Evolutionary conservation across 371 early-diverging fungal genomes (phyloP).

Genomic region (Encephalitozoon intestinalis): DNA sequence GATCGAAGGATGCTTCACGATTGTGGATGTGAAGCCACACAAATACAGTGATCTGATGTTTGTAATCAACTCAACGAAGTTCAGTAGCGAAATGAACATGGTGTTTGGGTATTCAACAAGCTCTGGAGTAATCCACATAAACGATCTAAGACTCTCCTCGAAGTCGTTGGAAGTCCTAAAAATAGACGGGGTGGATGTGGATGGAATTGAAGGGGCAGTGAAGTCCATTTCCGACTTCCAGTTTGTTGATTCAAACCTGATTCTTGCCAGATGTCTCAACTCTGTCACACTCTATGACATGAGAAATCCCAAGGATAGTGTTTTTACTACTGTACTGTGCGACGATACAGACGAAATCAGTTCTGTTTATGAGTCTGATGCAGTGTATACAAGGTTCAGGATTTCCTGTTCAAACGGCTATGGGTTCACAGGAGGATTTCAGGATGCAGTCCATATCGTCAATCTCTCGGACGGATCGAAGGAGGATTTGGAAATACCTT

Average conservation of each 20-base stretch:
- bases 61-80: slow-evolving; percentile 94
- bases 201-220: slow-evolving; percentile 41
- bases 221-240: slow-evolving; percentile 56
- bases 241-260: slow-evolving; percentile 49
- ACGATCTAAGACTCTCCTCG: slow-evolving; percentile 71
- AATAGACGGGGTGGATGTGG: slow-evolving; percentile 4
- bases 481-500: slow-evolving; percentile 27
- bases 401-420: slow-evolving; percentile 13
- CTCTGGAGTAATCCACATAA: slow-evolving; percentile 85
- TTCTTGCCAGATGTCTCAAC: slow-evolving; percentile 53
- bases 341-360: slow-evolving; percentile 13
- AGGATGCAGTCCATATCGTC: slow-evolving; percentile 25
- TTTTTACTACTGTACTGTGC: slow-evolving; percentile 9
- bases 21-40: slow-evolving; percentile 95
- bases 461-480: slow-evolving; percentile 23
- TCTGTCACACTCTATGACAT: slow-evolving; percentile 53
- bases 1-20: slow-evolving; percentile 29
- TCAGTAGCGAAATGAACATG: slow-evolving; percentile 84
- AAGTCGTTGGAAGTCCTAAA: slow-evolving; percentile 3
- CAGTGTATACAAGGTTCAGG: slow-evolving; percentile 56
- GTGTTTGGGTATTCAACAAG: slow-evolving; percentile 91
- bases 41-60: slow-evolving; percentile 95
- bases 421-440: slow-evolving; percentile 55
- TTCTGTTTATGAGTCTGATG: slow-evolving; percentile 42
- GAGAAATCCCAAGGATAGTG: slow-evolving; percentile 25